Percentiles rank a stretch among this genome's conserved stretches.
Evolutionary conservation across 345 rosid genomes (phyloP).

Genomic region (Geranium rotundifolium): DNA sequence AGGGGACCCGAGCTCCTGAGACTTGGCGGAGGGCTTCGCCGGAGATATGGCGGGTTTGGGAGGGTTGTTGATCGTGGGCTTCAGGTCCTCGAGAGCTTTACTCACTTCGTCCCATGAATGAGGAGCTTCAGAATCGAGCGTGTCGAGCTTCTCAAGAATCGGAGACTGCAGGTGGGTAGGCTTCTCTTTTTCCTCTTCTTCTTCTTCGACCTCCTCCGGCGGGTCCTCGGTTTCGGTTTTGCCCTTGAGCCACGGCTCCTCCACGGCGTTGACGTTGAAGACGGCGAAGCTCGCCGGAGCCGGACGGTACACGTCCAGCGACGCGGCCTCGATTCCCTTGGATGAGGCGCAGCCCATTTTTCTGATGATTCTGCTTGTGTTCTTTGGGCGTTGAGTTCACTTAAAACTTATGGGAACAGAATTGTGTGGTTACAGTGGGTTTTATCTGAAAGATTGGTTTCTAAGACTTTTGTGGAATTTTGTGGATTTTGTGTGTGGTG

Average conservation of each 20-base stretch:
- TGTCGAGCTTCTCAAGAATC: constrained; percentile 16
- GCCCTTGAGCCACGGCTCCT: too few relatives aligned
- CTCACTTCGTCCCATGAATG: constrained; percentile 92
- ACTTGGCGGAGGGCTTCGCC: too few relatives aligned
- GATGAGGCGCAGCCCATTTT: too few relatives aligned
- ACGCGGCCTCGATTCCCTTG: too few relatives aligned
- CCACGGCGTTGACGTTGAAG: constrained; percentile 59
- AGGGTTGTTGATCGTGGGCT: constrained; percentile 21
- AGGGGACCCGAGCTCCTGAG: neutral
- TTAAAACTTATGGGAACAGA: neutral
- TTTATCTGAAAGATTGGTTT: neutral
- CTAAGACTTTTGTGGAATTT: neutral
- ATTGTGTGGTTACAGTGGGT: neutral
- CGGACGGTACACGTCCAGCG: too few relatives aligned
- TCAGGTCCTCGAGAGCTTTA: constrained; percentile 61
- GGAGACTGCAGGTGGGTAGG: too few relatives aligned
- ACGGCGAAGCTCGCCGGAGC: too few relatives aligned
- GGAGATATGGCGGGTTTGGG: constrained; percentile 5
- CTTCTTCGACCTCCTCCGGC: neutral
- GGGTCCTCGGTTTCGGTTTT: too few relatives aligned
- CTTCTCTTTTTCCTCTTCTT: constrained; percentile 20
- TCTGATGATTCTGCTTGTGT: too few relatives aligned
- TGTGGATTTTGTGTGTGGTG: constrained; percentile 10
- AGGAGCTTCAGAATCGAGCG: constrained; percentile 48
- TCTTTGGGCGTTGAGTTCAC: neutral